Percentiles rank a stretch among this genome's conserved stretches.
phyloP scores from a whole-genome alignment of 2,329 filamentous ascomycete genomes.

The Colletotrichum sp. region DNA sequence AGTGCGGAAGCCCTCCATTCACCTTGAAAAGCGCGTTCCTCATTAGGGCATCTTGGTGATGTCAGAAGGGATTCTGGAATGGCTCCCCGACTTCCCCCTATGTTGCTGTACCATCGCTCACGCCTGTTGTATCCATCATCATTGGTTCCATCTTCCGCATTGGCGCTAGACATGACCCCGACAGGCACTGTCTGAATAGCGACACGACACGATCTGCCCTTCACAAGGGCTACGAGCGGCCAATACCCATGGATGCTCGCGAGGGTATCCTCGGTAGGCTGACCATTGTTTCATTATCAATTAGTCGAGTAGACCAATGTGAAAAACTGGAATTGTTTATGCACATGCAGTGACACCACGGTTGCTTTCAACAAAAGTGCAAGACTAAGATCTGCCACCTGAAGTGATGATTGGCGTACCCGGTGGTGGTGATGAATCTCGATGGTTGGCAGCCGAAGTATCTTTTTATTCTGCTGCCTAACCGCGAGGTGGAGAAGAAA shows the following conservation, averaged over 20 bases:
- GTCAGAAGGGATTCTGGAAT: not conserved
- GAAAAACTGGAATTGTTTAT: not conserved
- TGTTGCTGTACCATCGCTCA: not conserved
- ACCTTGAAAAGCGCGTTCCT: not conserved
- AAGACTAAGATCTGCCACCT: not conserved
- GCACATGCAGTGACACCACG: not conserved
- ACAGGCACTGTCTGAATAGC: not conserved
- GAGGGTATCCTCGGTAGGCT: not conserved
- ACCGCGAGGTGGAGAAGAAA: not conserved
- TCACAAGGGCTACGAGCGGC: not conserved
- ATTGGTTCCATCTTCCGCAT: not conserved
- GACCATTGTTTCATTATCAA: not conserved
- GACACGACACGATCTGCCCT: not conserved
- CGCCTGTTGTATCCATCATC: not conserved
- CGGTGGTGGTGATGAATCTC: not conserved
- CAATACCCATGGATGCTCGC: not conserved
- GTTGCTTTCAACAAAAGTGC: not conserved
- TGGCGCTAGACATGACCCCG: not conserved
- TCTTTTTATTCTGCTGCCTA: constrained; percentile 18
- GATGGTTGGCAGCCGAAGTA: not conserved
- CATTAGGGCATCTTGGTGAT: not conserved
- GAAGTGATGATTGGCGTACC: not conserved
- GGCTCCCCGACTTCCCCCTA: not conserved
- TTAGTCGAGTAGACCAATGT: not conserved
- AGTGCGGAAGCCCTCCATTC: not conserved